Evolutionary conservation across 768 basidiomycete species (phyloP), one percentile per base, ranked within the genome.

Genomic region (Boletus huronensis): DNA sequence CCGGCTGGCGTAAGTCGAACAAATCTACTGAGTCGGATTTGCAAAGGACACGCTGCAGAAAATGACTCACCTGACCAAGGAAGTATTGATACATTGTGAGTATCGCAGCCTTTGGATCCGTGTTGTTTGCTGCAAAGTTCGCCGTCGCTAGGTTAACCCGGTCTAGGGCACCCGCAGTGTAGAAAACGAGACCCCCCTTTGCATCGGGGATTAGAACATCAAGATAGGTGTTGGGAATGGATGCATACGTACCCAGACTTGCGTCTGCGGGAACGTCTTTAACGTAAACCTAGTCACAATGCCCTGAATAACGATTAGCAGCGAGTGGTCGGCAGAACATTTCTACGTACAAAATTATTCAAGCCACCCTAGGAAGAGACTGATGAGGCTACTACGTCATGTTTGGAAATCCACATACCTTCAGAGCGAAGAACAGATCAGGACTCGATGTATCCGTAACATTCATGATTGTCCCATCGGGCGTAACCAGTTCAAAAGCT

Each of bases 271-370:
- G 60, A 75, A 75, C 0, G 81, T 74, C 56, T 77, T 78, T 21
- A 87, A 50, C 0, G 78, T 81, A 59, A 87, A 81, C 39, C 67
- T 74, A 0, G 84, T 86, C 3, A 86, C 81, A 34, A 86, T 79
- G 1, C 85, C 85, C 76, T 78, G 36, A 14, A 35, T 5, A 1
- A 13, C 7, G 28, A 28, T 54, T 6, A 53, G 6, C 23, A 26
- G 21, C n/a, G 6, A 35, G 25, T 42, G 7, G 0, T 17, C 3
- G 2, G 7, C 6, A 34, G 21, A 52, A 19, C 2, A 9, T 32
- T 21, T 19, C 19, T 13, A 48, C 67, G 9, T 41, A 77, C 77
- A 54, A 83, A 85, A 57, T 87, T 87, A 57, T 87, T 85, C 58
- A 75, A 64, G 10, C 84, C 84, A 31, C 85, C 85, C 81, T 84